Evolutionary conservation across 2,329 filamentous ascomycete species (phyloP).

Genomic region (Exophiala bonariae): DNA sequence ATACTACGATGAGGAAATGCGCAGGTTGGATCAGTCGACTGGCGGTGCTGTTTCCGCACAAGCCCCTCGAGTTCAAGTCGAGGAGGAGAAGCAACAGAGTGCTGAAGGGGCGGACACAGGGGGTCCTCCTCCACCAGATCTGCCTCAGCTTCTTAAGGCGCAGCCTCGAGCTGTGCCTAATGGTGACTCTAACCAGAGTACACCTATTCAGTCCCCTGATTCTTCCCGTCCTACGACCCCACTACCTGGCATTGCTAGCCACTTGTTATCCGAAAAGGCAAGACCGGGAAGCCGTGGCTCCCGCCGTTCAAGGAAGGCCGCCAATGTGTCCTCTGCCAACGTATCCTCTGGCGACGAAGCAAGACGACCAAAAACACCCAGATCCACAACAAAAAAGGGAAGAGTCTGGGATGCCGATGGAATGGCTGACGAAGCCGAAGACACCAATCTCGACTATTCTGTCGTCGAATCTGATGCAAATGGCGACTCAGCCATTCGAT

Average conservation of each 20-base stretch:
- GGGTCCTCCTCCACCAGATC: constrained; percentile 51
- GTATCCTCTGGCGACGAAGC: constrained; percentile 83
- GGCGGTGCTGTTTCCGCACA: constrained; percentile 46
- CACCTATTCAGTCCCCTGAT: constrained; percentile 69
- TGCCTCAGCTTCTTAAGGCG: constrained; percentile 54
- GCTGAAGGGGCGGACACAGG: constrained; percentile 50
- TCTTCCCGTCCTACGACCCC: constrained; percentile 80
- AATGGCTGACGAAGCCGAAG: constrained; percentile 77
- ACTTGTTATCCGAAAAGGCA: constrained; percentile 71
- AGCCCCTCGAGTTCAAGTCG: constrained; percentile 36
- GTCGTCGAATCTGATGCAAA: constrained; percentile 51
- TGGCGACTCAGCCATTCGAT: constrained; percentile 38
- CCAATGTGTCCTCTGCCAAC: constrained; percentile 61
- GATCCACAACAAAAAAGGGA: constrained; percentile 71
- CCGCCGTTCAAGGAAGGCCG: constrained; percentile 71
- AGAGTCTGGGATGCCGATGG: constrained; percentile 93
- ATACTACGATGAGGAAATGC: constrained; percentile 92
- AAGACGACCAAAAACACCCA: constrained; percentile 57
- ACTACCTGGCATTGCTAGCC: constrained; percentile 53
- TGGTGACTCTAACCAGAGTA: constrained; percentile 63
- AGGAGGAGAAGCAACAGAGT: constrained; percentile 50
- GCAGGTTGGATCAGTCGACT: constrained; percentile 65
- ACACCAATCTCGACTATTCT: constrained; percentile 89
- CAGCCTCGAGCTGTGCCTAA: constrained; percentile 46
- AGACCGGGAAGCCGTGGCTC: constrained; percentile 76